Base-by-base conservation (phyloP, 352 stramenopile genomes). In the Phytophthora pini region DNA sequence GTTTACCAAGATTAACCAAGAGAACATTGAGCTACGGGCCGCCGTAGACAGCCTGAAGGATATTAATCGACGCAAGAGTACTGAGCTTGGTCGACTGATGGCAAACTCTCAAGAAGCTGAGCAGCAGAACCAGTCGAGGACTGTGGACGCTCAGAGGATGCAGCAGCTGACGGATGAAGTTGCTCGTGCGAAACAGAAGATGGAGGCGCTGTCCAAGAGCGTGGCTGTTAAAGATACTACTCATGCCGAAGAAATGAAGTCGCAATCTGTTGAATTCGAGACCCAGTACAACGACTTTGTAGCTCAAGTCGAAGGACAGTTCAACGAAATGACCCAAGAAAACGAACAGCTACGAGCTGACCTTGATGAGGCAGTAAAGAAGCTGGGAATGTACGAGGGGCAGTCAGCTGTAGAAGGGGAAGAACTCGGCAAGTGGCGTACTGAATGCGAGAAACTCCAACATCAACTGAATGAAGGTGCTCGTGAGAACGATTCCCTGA, bases 231-330 rank as follows among this genome's bases (percentile, higher is more conserved):
- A 88, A 31, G 70, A 89, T 26, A 57, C 73, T 31, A 47, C 68
- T 20, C 70, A 84, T 40, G 56, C 73, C 10, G 79, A 90, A 64
- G 70, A 70, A 3, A 52, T 93, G 29, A 77, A 77, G 43, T 60
- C 64, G 7, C 84, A 90, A 41, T 65, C 67, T 55, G 68, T 52
- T 20, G 75, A 86, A 31, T 87, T 87, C 26, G 80, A 93, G 50
- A 65, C 43, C 6, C 78, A 91, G 61, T 89, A 88, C 55, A 88
- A 76, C 34, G 73, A 82, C 4, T 80, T 84, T 4, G 75, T 82
- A 9, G 49, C 63, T 4, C 80, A 90, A 56, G 80, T 89, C 1
- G 68, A 88, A 56, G 68, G 49, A 5, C 74, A 88, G 29, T 76
- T 84, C 20, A 69, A 71, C n/a, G 72, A 83, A 20, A 69, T 82